phyloP scores from a whole-genome alignment of 441 rosid genomes.

The Raphanus hybrid region DNA sequence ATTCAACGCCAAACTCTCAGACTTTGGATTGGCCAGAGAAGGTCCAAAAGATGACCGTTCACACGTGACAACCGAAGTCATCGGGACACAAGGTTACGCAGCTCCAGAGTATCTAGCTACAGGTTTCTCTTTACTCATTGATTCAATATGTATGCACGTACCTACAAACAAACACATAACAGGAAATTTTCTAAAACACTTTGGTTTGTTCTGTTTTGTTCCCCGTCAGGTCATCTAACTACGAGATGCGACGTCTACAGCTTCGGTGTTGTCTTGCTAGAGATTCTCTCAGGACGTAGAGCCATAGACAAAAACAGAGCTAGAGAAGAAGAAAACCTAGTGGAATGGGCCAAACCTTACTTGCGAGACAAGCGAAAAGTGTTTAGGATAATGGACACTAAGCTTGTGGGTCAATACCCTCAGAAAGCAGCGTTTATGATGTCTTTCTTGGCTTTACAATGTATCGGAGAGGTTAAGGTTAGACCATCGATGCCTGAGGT shows the following conservation, averaged over 20 bases:
- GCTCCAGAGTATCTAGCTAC: slow-evolving; percentile 83
- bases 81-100: slow-evolving; percentile 80
- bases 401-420: slow-evolving; percentile 64
- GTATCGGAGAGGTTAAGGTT: slow-evolving; percentile 5
- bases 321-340: slow-evolving; percentile 60
- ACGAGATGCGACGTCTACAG: slow-evolving; percentile 74
- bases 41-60: slow-evolving; percentile 66
- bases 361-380: slow-evolving; percentile 58
- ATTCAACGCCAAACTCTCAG: slow-evolving; percentile 71
- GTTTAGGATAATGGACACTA: slow-evolving; percentile 63
- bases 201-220: slow-evolving; percentile 12
- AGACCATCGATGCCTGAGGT: slow-evolving; percentile 12
- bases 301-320: slow-evolving; percentile 55
- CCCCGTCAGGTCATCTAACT: slow-evolving; percentile 64
- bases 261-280: slow-evolving; percentile 78
- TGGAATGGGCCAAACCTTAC: slow-evolving; percentile 69
- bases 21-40: slow-evolving; percentile 80
- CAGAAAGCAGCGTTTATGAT: slow-evolving; percentile 55
- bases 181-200: background rate
- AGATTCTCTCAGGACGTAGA: slow-evolving; percentile 63
- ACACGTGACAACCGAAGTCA: slow-evolving; percentile 70
- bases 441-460: slow-evolving; percentile 10
- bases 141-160: background rate
- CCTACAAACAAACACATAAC: background rate
- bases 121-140: slow-evolving; percentile 45